These are phyloP conservation scores for Zygotorulaspora chibaensis DNA, from an alignment of 805 yeast genomes.

Conservation along the genomic window DNA sequence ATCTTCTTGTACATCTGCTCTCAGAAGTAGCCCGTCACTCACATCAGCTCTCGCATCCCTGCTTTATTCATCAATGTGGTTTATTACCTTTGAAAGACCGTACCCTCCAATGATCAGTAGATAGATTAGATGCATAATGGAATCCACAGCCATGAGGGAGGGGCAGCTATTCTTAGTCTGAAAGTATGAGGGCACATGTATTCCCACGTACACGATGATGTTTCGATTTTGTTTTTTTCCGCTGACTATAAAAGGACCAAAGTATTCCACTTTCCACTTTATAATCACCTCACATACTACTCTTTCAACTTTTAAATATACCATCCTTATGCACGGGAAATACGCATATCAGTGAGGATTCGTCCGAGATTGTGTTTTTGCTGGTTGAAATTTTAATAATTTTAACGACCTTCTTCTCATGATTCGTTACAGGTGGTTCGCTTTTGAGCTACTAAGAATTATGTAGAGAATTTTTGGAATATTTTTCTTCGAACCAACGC, in stretches of 20 bases:
- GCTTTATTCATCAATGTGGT: no score
- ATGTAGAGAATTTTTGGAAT: constrained; percentile 76
- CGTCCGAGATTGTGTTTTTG: constrained; percentile 99
- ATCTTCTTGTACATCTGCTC: no score
- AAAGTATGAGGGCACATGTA: no score
- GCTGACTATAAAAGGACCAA: background rate
- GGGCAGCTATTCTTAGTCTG: no score
- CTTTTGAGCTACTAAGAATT: constrained; percentile 40
- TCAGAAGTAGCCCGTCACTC: no score
- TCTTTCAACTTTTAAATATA: constrained; percentile 22
- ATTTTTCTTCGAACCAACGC: constrained; percentile 1
- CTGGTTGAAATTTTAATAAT: constrained; percentile 90
- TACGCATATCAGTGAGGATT: constrained; percentile 99
- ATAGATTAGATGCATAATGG: no score
- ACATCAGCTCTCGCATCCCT: no score
- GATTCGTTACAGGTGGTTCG: constrained; percentile 38
- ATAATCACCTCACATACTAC: background rate
- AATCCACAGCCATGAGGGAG: no score
- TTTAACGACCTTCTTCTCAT: constrained; percentile 84
- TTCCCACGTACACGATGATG: constrained; percentile 5
- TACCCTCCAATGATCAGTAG: no score
- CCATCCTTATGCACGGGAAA: constrained; percentile 99
- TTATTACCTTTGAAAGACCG: no score
- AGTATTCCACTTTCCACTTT: background rate
- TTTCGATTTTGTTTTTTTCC: background rate